Conservation (phyloP, 257 asterid species). For the Solanum bukasovii region DNA sequence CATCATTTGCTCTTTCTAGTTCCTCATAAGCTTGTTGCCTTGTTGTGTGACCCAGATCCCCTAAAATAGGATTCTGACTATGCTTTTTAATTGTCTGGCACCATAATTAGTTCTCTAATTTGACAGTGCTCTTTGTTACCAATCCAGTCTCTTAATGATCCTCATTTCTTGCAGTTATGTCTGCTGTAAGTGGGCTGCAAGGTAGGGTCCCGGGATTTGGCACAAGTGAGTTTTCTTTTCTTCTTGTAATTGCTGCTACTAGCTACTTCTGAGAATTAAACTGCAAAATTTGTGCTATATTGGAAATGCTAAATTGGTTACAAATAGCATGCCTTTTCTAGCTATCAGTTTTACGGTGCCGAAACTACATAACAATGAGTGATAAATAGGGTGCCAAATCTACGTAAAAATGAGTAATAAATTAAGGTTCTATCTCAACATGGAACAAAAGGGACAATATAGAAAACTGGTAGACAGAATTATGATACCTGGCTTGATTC, state of each 20-base stretch:
- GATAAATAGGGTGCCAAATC: not conserved
- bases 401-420: not conserved
- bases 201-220: constrained; percentile 81
- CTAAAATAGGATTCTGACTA: not conserved
- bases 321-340: not conserved
- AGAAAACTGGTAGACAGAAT: not conserved
- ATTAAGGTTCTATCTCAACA: not conserved
- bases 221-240: constrained; percentile 43
- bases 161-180: constrained; percentile 63
- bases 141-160: not conserved
- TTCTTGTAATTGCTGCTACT: not conserved
- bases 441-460: not conserved
- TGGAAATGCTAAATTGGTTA: not conserved
- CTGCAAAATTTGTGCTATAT: not conserved
- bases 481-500: not conserved
- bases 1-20: not conserved
- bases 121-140: not conserved
- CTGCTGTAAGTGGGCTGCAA: constrained; percentile 91
- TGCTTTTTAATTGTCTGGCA: not conserved
- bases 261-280: not conserved
- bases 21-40: not conserved
- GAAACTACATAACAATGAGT: not conserved
- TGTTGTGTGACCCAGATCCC: not conserved
- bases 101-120: not conserved
- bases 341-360: not conserved